Conservation (phyloP, 2,329 filamentous ascomycete genomes). For the Colletotrichum sp. region DNA sequence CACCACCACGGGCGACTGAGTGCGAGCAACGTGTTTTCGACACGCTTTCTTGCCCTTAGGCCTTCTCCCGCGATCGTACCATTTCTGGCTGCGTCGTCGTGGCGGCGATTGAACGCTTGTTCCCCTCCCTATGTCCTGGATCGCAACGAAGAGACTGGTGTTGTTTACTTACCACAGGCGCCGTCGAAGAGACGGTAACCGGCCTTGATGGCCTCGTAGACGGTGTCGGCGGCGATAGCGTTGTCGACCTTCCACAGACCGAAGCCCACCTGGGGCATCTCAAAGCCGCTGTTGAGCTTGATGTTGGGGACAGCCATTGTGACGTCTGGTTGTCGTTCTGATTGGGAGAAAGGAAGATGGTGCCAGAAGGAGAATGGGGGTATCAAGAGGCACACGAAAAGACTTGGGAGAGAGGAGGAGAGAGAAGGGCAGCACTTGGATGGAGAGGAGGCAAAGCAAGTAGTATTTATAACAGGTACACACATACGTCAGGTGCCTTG, state of each 20-base stretch:
- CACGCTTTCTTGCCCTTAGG: not conserved
- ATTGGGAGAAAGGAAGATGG: not conserved
- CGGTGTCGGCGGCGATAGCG: slow-evolving; percentile 72
- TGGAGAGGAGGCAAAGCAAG: not conserved
- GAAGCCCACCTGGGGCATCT: slow-evolving; percentile 80
- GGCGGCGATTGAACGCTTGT: not conserved
- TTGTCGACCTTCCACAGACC: slow-evolving; percentile 86
- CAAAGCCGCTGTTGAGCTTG: slow-evolving; percentile 68
- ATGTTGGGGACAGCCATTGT: slow-evolving; percentile 47
- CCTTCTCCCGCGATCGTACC: not conserved
- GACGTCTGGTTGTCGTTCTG: not conserved
- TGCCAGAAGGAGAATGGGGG: not conserved
- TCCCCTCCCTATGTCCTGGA: not conserved
- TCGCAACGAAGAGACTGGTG: not conserved
- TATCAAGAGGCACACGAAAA: not conserved
- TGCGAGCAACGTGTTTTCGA: not conserved
- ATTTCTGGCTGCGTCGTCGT: not conserved
- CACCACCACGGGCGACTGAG: not conserved
- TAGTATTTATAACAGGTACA: slow-evolving; percentile 12
- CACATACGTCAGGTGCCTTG: not conserved
- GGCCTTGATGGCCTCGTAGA: slow-evolving; percentile 76
- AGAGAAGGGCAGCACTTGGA: not conserved
- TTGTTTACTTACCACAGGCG: slow-evolving; percentile 56
- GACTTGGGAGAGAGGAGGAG: not conserved
- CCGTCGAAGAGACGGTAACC: slow-evolving; percentile 67